Conservation (phyloP, 495 filamentous ascomycete species). For the Talaromyces stipitatus region DNA sequence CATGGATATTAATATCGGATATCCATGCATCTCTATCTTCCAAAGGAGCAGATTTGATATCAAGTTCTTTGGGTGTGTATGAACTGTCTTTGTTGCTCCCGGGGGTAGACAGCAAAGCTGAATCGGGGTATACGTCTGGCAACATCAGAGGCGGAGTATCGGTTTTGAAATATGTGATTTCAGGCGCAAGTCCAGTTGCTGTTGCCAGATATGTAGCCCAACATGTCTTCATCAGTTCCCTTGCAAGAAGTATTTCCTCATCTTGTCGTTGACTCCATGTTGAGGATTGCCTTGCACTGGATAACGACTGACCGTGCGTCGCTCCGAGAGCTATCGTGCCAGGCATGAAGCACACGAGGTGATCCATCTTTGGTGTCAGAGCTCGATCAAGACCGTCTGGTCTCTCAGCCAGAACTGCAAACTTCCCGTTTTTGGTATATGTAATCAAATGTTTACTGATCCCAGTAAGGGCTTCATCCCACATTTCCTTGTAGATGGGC, state of each 20-base stretch:
- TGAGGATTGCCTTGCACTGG: constrained; percentile 61
- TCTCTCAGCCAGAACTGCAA: constrained; percentile 83
- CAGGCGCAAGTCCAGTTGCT: constrained; percentile 78
- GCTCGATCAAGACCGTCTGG: constrained; percentile 59
- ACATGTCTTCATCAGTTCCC: constrained; percentile 92
- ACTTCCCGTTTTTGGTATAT: constrained; percentile 69
- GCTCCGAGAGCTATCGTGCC: constrained; percentile 87
- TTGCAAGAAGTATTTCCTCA: constrained; percentile 76
- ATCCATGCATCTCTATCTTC: constrained; percentile 41
- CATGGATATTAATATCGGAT: constrained; percentile 69
- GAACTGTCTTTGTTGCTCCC: constrained; percentile 6
- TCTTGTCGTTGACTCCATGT: constrained; percentile 73
- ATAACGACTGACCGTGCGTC: constrained; percentile 68
- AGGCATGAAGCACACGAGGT: constrained; percentile 95
- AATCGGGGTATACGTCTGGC: constrained; percentile 31
- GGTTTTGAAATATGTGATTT: constrained; percentile 85
- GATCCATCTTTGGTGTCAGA: constrained; percentile 90
- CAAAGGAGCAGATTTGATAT: constrained; percentile 25
- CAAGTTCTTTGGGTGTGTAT: constrained; percentile 19
- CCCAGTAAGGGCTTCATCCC: constrained; percentile 76
- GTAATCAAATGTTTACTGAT: constrained; percentile 88
- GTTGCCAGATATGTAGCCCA: constrained; percentile 93
- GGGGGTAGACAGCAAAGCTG: constrained; percentile 12
- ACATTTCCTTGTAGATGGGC: constrained; percentile 82
- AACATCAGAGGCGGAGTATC: constrained; percentile 42